phyloP scores from a whole-genome alignment of 768 basidiomycete species.

The Mrakia frigida region DNA sequence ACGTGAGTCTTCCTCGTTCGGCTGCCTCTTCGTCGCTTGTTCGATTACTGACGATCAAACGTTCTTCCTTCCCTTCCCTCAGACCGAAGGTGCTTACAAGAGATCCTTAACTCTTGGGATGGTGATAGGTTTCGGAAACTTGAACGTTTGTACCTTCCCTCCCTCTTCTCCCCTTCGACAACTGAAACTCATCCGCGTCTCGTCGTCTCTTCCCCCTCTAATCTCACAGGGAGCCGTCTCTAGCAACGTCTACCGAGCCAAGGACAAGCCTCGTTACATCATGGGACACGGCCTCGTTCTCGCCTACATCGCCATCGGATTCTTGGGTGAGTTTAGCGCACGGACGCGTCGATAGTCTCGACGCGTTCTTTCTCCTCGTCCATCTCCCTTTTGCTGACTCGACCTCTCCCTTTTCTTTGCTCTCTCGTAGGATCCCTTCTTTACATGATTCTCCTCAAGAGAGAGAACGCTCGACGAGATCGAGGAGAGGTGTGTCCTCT shows the following conservation, averaged over 20 bases:
- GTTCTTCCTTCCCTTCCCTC: background rate
- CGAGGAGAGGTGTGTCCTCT: constrained; percentile 50
- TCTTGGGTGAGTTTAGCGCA: constrained; percentile 43
- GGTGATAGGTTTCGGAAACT: background rate
- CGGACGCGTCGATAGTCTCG: background rate
- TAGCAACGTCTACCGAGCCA: constrained; percentile 67
- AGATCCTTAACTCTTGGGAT: constrained; percentile 49
- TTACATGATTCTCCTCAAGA: constrained; percentile 50
- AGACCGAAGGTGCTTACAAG: constrained; percentile 70
- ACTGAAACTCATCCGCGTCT: background rate
- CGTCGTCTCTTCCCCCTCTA: constrained; percentile 36
- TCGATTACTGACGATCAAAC: background rate
- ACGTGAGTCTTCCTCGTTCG: constrained; percentile 63
- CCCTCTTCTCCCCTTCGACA: background rate
- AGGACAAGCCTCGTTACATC: constrained; percentile 64
- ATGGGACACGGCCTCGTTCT: constrained; percentile 64
- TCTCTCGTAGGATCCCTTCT: constrained; percentile 41
- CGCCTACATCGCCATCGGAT: constrained; percentile 64
- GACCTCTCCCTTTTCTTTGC: background rate
- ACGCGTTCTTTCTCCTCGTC: background rate
- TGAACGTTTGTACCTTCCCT: background rate
- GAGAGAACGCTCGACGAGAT: constrained; percentile 63
- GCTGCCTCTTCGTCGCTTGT: constrained; percentile 46
- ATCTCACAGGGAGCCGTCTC: constrained; percentile 72
- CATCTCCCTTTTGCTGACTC: background rate